Percentiles rank a stretch among this genome's conserved stretches.
phyloP scores from a whole-genome alignment of 805 yeast species.

The Maudiozyma bulderi region DNA sequence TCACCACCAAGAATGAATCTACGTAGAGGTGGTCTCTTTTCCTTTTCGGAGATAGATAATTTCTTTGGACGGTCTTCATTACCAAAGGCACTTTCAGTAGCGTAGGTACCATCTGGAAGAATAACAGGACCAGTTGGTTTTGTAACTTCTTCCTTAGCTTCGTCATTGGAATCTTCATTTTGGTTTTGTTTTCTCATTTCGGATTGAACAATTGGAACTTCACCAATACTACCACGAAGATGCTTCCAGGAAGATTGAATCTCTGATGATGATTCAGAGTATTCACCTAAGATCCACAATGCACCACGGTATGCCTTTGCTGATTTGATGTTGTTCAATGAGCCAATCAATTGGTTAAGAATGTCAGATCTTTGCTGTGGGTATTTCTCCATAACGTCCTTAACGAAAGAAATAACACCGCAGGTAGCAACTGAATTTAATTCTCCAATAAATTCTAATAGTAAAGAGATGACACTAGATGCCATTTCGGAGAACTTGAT shows the following conservation, averaged over 20 bases:
- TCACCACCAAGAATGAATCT: slow-evolving; percentile 77
- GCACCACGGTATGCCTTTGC: slow-evolving; percentile 92
- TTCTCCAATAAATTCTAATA: slow-evolving; percentile 79
- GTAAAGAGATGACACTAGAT: slow-evolving; percentile 75
- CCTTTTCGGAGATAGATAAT: slow-evolving; percentile 40
- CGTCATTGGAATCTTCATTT: slow-evolving; percentile 30
- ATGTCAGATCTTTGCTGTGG: slow-evolving; percentile 66
- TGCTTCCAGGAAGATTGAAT: slow-evolving; percentile 82
- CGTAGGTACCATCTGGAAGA: slow-evolving; percentile 98
- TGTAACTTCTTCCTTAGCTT: slow-evolving; percentile 21
- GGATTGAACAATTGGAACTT: slow-evolving; percentile 76
- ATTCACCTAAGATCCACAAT: slow-evolving; percentile 94
- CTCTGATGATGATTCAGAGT: slow-evolving; percentile 57
- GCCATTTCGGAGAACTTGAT: slow-evolving; percentile 85
- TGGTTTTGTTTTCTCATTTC: slow-evolving; percentile 42
- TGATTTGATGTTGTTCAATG: slow-evolving; percentile 62
- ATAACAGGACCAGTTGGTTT: slow-evolving; percentile 62
- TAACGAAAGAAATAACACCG: slow-evolving; percentile 84
- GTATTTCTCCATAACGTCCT: slow-evolving; percentile 88
- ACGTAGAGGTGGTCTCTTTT: slow-evolving; percentile 66
- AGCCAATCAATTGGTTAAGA: slow-evolving; percentile 47
- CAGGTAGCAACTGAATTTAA: slow-evolving; percentile 77
- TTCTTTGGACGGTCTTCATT: slow-evolving; percentile 86
- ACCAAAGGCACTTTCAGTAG: slow-evolving; percentile 79
- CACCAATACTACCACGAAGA: slow-evolving; percentile 76